These are phyloP conservation scores for Aureobasidium subglaciale DNA, from an alignment of 2,329 filamentous ascomycete species.

Conservation along the genomic window DNA sequence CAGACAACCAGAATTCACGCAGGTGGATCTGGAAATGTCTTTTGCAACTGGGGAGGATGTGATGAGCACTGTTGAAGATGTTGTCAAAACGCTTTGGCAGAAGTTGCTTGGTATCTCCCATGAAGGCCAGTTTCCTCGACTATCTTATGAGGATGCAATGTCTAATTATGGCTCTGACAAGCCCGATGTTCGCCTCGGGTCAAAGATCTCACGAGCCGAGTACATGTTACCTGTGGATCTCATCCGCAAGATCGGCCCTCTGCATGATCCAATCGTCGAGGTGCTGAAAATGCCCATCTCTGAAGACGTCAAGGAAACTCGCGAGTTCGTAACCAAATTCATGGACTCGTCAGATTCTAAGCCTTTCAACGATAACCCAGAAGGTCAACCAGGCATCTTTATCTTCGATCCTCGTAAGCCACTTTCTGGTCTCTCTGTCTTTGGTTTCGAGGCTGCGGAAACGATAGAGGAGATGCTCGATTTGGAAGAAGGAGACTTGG, in stretches of 20 bases:
- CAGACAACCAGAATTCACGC: conserved; percentile 92
- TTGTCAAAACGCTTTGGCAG: conserved; percentile 52
- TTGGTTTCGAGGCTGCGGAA: conserved; percentile 66
- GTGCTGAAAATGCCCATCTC: conserved; percentile 60
- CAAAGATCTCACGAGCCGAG: conserved; percentile 54
- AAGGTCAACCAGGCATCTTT: conserved; percentile 75
- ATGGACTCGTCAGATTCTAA: conserved; percentile 58
- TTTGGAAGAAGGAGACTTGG: conserved; percentile 65
- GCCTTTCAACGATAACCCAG: conserved; percentile 58
- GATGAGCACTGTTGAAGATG: conserved; percentile 50
- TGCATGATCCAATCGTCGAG: conserved; percentile 65
- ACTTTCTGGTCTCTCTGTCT: conserved; percentile 65
- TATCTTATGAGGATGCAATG: conserved; percentile 75
- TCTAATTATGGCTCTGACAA: conserved; percentile 79
- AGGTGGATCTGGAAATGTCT: conserved; percentile 91
- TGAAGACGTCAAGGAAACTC: conserved; percentile 46
- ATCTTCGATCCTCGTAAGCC: conserved; percentile 68
- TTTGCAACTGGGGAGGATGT: conserved; percentile 69
- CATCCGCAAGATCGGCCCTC: conserved; percentile 64
- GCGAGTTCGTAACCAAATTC: conserved; percentile 59
- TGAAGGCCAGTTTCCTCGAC: conserved; percentile 45
- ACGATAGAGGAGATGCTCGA: conserved; percentile 46
- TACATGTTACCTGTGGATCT: conserved; percentile 58
- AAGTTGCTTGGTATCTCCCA: conserved; percentile 40
- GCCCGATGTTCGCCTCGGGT: conserved; percentile 73